These are phyloP conservation scores for Neonectria magnoliae DNA, from an alignment of 2,329 filamentous ascomycete genomes.

Conservation along the genomic window DNA sequence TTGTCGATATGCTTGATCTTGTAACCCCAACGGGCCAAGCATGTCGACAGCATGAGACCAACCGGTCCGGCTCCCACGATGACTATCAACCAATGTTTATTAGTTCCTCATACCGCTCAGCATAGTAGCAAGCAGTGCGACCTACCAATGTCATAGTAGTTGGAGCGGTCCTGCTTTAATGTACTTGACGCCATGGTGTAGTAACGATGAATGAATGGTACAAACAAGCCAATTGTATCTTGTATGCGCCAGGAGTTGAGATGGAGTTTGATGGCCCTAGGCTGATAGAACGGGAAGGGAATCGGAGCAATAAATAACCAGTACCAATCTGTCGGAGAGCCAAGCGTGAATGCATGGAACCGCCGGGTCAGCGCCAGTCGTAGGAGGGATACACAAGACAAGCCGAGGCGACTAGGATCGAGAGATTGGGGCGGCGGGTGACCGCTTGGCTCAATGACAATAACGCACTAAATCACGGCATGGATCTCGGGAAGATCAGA, in stretches of 20 bases:
- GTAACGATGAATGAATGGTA: slow-evolving; percentile 4
- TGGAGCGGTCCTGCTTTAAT: slow-evolving; percentile 31
- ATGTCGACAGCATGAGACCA: slow-evolving; percentile 87
- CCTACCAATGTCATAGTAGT: slow-evolving; percentile 59
- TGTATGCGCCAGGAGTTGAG: background rate
- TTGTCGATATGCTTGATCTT: slow-evolving; percentile 96
- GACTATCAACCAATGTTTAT: slow-evolving; percentile 61
- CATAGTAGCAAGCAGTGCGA: background rate
- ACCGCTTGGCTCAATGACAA: slow-evolving; percentile 5
- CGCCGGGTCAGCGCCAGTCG: slow-evolving; percentile 1
- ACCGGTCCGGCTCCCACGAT: slow-evolving; percentile 91
- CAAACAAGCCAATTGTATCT: slow-evolving; percentile 16
- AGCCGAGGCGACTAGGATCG: slow-evolving; percentile 16
- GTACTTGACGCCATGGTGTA: slow-evolving; percentile 30
- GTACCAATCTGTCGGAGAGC: background rate
- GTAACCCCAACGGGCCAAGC: slow-evolving; percentile 91
- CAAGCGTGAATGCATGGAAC: slow-evolving; percentile 4
- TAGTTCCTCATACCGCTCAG: background rate
- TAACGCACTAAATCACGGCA: slow-evolving; percentile 22
- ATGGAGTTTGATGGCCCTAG: background rate
- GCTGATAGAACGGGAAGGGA: background rate
- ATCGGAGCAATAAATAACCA: slow-evolving; percentile 12
- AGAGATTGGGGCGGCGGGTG: slow-evolving; percentile 1
- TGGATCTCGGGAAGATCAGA: slow-evolving; percentile 24
- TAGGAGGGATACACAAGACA: slow-evolving; percentile 1